phyloP scores from a whole-genome alignment of 73 alveolate genomes.

The Blepharisma japonicum region DNA sequence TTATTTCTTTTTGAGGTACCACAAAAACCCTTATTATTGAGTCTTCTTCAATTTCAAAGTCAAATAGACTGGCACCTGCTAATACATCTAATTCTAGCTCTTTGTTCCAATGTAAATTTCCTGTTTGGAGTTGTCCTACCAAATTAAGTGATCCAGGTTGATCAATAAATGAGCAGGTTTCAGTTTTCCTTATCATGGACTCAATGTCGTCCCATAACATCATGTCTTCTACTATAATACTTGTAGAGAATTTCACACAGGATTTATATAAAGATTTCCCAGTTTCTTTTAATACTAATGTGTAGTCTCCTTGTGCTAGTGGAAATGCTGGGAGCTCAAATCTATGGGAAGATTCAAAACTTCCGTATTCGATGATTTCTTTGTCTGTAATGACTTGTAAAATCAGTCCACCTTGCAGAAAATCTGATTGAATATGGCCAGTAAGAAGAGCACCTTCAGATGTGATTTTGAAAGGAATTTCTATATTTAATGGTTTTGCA shows the following conservation, averaged over 20 bases:
- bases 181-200: slow-evolving; percentile 22
- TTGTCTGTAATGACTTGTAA: background rate
- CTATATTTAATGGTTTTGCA: background rate
- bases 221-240: background rate
- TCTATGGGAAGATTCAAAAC: slow-evolving; percentile 13
- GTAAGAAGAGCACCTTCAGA: background rate
- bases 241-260: background rate
- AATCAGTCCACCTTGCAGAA: background rate
- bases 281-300: slow-evolving; percentile 2
- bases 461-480: background rate
- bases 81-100: background rate
- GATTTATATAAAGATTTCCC: too few species aligned
- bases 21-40: slow-evolving; percentile 15
- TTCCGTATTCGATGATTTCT: slow-evolving; percentile 4
- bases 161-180: slow-evolving; percentile 9
- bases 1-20: background rate
- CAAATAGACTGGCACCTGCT: background rate
- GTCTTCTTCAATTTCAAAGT: background rate
- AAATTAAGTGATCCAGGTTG: slow-evolving; percentile 6
- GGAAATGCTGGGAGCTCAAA: slow-evolving; percentile 7
- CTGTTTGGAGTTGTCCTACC: background rate
- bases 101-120: background rate
- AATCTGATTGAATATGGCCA: background rate
- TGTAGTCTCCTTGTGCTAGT: slow-evolving; percentile 5
- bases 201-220: background rate